phyloP scores from a whole-genome alignment of 2,329 filamentous ascomycete genomes.

The Magnaporthales sp. region DNA sequence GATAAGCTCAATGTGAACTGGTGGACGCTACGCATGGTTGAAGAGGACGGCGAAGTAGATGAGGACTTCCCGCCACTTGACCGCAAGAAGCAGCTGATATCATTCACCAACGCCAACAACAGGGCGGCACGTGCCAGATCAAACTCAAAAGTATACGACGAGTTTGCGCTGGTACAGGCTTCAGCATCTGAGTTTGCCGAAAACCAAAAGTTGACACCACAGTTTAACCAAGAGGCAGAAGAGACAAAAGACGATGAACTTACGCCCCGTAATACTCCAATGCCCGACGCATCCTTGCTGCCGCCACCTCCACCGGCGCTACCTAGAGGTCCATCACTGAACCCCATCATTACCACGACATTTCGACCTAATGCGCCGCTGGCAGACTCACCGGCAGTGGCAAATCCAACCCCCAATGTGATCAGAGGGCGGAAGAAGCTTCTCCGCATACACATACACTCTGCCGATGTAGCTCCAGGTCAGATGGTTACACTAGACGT shows the following conservation, averaged over 20 bases:
- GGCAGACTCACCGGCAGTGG: constrained; percentile 47
- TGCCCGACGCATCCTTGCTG: constrained; percentile 24
- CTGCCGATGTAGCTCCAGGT: constrained; percentile 61
- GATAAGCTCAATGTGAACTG: constrained; percentile 70
- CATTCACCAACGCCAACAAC: constrained; percentile 78
- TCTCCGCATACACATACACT: constrained; percentile 62
- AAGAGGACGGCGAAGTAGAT: constrained; percentile 77
- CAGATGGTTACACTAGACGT: constrained; percentile 67
- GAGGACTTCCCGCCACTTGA: constrained; percentile 76
- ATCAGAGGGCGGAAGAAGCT: constrained; percentile 59
- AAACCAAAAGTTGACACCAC: constrained; percentile 60
- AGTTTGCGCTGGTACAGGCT: constrained; percentile 72
- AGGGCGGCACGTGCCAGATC: constrained; percentile 55
- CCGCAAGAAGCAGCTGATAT: constrained; percentile 62
- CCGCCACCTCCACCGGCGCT: constrained; percentile 16
- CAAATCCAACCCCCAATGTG: constrained; percentile 31
- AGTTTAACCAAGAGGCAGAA: constrained; percentile 48
- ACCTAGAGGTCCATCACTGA: constrained; percentile 29
- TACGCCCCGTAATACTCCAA: constrained; percentile 41
- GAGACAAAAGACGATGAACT: constrained; percentile 29
- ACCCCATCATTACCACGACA: constrained; percentile 54
- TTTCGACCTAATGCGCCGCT: constrained; percentile 46
- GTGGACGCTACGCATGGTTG: constrained; percentile 77
- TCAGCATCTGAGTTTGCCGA: constrained; percentile 58
- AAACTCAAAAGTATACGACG: constrained; percentile 70